Evolutionary conservation across 805 yeast species (phyloP), one percentile per base, ranked within the genome.

Genomic region (Cyberlindnera misumaiensis): DNA sequence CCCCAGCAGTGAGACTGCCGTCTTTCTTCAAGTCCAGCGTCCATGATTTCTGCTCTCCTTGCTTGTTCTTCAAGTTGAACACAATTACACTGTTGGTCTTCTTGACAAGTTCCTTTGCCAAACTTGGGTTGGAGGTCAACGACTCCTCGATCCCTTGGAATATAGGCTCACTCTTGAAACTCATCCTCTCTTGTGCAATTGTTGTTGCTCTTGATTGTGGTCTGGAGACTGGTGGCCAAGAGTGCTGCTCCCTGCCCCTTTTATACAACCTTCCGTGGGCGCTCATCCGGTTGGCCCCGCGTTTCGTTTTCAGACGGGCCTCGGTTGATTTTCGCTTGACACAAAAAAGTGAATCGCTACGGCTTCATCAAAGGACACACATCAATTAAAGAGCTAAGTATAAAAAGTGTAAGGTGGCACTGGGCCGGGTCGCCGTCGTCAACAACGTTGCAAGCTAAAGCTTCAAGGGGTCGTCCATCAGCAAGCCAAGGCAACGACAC

Each of bases 21-120:
- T 63, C 62, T 30, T 41, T 40, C 65, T 80, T 81, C 46, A 80
- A 72, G 56, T 84, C 89, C 42, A 84, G 64, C 38, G 64, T 52
- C 89, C 89, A 84, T 5, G 80, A 64, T 51, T 70, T 72, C 38
- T 70, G 67, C 56, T 76, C 68, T 3, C 48, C 45, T 38, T 67
- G 73, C 55, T 73, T 73, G 68, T 77, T 77, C 63, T 73, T 76
- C 52, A 84, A 68, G 48, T 80, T 77, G 60, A 85, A 80, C 33
- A 72, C 75, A 42, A 85, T 76, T 26, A 72, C 62, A 26, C 85
- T 78, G 52, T 76, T 72, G 53, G 84, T 78, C 58, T 48, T 46
- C 40, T 49, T 52, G 32, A 47, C 40, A 15, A 53, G 35, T 16
- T 53, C 47, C 32, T 47, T 42, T 27, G 46, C 43, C 8, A 52